Percentiles rank a stretch among this genome's conserved stretches.
phyloP scores from a whole-genome alignment of 257 asterid species.

The Solanum sejunctum region DNA sequence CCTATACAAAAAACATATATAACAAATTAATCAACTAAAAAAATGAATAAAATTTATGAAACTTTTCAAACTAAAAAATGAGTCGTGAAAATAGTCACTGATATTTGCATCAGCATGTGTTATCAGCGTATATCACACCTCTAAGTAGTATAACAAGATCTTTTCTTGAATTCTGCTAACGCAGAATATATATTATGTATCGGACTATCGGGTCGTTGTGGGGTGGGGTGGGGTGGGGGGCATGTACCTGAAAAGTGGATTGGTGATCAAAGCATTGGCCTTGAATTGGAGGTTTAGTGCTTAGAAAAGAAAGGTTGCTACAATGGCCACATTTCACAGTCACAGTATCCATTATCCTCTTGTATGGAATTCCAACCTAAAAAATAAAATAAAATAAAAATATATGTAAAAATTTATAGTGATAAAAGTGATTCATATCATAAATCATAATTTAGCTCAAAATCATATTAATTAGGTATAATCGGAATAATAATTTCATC shows the following conservation, averaged over 20 bases:
- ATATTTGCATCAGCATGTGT: accelerated
- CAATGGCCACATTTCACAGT: slow-evolving; percentile 99
- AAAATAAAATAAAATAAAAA: not conserved
- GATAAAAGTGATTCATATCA: not conserved
- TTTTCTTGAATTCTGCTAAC: not conserved
- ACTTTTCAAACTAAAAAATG: not conserved
- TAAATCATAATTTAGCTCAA: not conserved
- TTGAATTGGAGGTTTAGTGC: slow-evolving; percentile 58
- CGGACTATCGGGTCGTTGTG: no score
- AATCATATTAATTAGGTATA: not conserved
- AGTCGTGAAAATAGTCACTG: accelerated
- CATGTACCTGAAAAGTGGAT: slow-evolving; percentile 12
- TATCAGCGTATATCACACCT: not conserved
- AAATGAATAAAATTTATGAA: not conserved
- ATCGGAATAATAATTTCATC: not conserved
- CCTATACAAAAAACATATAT: slow-evolving; percentile 5
- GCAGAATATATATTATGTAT: accelerated
- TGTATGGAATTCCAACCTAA: slow-evolving; percentile 87
- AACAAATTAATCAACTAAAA: not conserved
- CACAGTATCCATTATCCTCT: slow-evolving; percentile 89
- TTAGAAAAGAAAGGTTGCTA: slow-evolving; percentile 80
- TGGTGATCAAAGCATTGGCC: slow-evolving; percentile 59
- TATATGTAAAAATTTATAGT: no score
- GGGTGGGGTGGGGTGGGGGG: no score
- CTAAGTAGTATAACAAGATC: not conserved